A percentile compares a stretch with the other conserved stretches of the same genome.
Evolutionary conservation across 2,329 filamentous ascomycete species (phyloP).

Genomic region (Cladosporium cucumerinum): DNA sequence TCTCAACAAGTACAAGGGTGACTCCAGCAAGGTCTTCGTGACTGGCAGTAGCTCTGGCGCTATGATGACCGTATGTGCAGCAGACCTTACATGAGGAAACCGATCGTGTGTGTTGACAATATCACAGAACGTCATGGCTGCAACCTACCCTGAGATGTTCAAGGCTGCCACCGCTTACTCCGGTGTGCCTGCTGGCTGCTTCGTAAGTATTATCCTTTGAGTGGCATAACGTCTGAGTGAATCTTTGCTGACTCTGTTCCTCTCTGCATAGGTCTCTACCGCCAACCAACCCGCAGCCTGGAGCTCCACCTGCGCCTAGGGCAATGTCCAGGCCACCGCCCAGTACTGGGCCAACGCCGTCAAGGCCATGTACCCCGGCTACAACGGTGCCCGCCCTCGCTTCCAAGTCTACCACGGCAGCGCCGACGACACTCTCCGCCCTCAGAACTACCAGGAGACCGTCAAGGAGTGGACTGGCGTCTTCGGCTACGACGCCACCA

Average conservation of each 20-base stretch:
- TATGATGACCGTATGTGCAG: constrained; percentile 51
- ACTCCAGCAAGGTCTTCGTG: constrained; percentile 52
- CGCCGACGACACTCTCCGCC: constrained; percentile 49
- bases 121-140: constrained; percentile 45
- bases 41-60: constrained; percentile 54
- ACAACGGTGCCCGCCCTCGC: constrained; percentile 49
- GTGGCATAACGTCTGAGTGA: background rate
- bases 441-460: constrained; percentile 56
- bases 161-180: constrained; percentile 50
- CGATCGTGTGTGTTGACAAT: constrained; percentile 5
- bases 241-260: background rate
- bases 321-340: constrained; percentile 45
- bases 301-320: constrained; percentile 53
- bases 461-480: constrained; percentile 56
- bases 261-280: constrained; percentile 26
- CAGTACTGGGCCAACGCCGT: constrained; percentile 50
- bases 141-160: constrained; percentile 53
- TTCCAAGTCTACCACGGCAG: constrained; percentile 60
- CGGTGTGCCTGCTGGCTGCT: constrained; percentile 56
- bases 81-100: background rate
- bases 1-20: constrained; percentile 51
- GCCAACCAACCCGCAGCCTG: constrained; percentile 45
- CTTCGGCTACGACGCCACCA: constrained; percentile 37
- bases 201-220: constrained; percentile 32
- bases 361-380: constrained; percentile 50